Evolutionary conservation across 805 yeast genomes (phyloP), one percentile per base, ranked within the genome.

Genomic region (Metschnikowia lunata): DNA sequence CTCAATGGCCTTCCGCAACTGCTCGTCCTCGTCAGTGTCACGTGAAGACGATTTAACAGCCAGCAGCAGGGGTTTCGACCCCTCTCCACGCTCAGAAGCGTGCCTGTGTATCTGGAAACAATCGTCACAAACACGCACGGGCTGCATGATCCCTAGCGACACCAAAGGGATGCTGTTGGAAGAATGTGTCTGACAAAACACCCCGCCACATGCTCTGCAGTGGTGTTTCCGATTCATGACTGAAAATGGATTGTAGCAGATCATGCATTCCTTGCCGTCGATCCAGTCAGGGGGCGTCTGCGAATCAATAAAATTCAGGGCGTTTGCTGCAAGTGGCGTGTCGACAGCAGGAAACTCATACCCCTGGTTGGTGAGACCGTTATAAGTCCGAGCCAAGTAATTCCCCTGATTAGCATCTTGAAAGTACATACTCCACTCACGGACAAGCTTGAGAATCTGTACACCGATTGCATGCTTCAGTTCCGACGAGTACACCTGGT

Each of bases 241-340:
- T 1, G 93, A 72, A 59, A 93, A 93, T 12, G 82, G 68, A 34
- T 74, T 79, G 40, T 95, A 88, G 54, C 97, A 88, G 43, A 88
- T 80, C 97, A 93, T 90, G 64, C 99, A 93, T 4, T 88, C 88
- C 55, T 88, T 96, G 9, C 90, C 85, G 58, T 93, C 99, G 18
- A 86, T 83, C 99, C 99, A 93, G 55, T 89, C 97, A 0, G 99
- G 98, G 1, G 99, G 97, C 5, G 90, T 90, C 49, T 81, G 85
- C 1, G 96, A 79, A 56, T 91, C 97, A 39, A 91, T 79, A 61
- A 90, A 80, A 14, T 67, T 67, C 29, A 72, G 62, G 39, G 71
- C 72, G 18, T 66, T 58, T 27, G 59, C 59, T 26, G 47, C 52
- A 26, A 47, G 42, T 11, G 42, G 43, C 14, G 44, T 45, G 30